Percentiles rank a stretch among this genome's conserved stretches.
Conservation (phyloP, 352 stramenopile genomes). For the Phytophthora chlamydospora region DNA sequence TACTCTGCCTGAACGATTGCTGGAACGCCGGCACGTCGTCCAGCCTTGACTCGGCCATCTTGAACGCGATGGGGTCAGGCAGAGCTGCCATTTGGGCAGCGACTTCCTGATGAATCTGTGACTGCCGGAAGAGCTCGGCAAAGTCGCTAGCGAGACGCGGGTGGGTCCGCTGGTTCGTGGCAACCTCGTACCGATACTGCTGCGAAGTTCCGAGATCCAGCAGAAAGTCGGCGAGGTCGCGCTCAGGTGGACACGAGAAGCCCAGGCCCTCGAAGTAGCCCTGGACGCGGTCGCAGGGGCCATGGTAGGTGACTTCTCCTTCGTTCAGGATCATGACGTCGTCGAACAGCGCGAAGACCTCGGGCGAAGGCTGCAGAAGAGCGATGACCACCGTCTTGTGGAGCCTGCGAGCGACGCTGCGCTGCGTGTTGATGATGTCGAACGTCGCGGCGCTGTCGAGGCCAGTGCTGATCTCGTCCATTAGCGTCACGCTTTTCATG, state of each 20-base stretch:
- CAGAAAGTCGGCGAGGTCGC: constrained; percentile 32
- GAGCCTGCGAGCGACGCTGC: constrained; percentile 19
- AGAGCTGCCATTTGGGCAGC: background rate
- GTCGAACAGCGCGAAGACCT: constrained; percentile 32
- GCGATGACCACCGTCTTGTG: constrained; percentile 46
- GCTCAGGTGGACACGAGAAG: constrained; percentile 24
- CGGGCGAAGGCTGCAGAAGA: constrained; percentile 31
- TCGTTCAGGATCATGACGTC: constrained; percentile 7
- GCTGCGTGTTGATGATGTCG: background rate
- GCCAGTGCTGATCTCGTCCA: constrained; percentile 63
- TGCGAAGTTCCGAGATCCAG: constrained; percentile 31
- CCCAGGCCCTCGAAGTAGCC: constrained; percentile 75
- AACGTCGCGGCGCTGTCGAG: constrained; percentile 3
- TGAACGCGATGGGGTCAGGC: constrained; percentile 2
- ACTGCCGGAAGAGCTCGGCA: constrained; percentile 24
- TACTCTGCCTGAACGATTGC: constrained; percentile 26
- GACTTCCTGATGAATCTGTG: too few relatives aligned
- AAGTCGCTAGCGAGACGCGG: constrained; percentile 34
- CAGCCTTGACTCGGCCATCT: constrained; percentile 12
- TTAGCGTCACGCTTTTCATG: constrained; percentile 55
- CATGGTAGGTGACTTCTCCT: constrained; percentile 30
- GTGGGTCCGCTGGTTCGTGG: constrained; percentile 2
- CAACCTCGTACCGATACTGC: constrained; percentile 5
- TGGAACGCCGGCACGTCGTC: constrained; percentile 27
- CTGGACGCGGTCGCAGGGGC: constrained; percentile 55